phyloP scores from a whole-genome alignment of 495 filamentous ascomycete species.

The Tuber magnatum region DNA sequence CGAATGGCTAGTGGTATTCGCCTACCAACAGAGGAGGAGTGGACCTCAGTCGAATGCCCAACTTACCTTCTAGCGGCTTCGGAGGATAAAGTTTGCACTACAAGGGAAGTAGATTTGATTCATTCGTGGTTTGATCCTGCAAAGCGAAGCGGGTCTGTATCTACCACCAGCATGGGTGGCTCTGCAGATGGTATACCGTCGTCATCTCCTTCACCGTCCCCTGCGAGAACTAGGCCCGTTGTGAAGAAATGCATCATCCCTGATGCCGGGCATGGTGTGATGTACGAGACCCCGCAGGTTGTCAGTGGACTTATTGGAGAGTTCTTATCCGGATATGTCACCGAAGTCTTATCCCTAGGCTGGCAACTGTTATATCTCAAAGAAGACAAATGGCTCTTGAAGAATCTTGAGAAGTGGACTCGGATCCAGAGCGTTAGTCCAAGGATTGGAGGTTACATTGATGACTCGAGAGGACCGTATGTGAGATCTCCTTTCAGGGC shows the following conservation, averaged over 20 bases:
- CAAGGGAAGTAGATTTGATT: conserved; percentile 65
- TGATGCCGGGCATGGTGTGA: conserved; percentile 71
- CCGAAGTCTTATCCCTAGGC: conserved; percentile 66
- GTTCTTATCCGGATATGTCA: conserved; percentile 68
- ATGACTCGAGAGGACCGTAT: conserved; percentile 19
- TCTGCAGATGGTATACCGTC: conserved; percentile 21
- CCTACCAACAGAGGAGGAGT: conserved; percentile 57
- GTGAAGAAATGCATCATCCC: conserved; percentile 69
- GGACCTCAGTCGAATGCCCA: conserved; percentile 65
- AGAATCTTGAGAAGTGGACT: conserved; percentile 90
- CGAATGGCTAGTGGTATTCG: conserved; percentile 70
- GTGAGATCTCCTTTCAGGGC: conserved; percentile 49
- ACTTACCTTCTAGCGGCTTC: conserved; percentile 73
- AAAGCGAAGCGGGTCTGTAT: conserved; percentile 14
- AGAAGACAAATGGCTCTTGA: conserved; percentile 95
- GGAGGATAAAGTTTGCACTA: conserved; percentile 64
- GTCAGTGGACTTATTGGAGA: conserved; percentile 73
- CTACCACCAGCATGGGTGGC: conserved; percentile 35
- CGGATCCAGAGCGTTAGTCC: conserved; percentile 67
- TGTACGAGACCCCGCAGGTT: conserved; percentile 71
- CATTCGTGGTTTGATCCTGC: conserved; percentile 49
- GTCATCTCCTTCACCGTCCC: conserved; percentile 20
- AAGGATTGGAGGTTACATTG: conserved; percentile 57
- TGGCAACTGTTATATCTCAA: conserved; percentile 88
- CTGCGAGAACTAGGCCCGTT: conserved; percentile 37